Evolutionary conservation across 176 grass and related monocot species (phyloP).

Genomic region (Zoysia japonica): DNA sequence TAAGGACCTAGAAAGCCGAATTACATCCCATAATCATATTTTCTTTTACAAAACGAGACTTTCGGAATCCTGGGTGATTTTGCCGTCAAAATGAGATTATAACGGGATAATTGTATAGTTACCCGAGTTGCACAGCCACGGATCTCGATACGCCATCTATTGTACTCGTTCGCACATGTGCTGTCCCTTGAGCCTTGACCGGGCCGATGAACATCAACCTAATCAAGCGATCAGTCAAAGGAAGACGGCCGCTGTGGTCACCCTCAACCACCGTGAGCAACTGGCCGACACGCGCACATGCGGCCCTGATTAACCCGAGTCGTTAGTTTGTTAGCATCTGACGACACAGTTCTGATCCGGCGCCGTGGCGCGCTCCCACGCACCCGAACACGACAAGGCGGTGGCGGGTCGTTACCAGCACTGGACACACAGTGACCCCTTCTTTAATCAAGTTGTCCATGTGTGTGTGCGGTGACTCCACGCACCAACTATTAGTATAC

Average conservation of each 20-base stretch:
- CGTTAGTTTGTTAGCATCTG: conserved; percentile 28
- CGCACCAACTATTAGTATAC: background rate
- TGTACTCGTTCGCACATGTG: background rate
- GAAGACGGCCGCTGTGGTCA: background rate
- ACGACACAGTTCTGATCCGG: background rate
- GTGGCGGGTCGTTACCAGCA: conserved; percentile 6
- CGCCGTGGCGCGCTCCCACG: background rate
- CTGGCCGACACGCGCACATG: conserved; percentile 39
- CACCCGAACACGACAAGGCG: background rate
- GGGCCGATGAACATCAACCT: background rate
- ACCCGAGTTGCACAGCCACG: background rate
- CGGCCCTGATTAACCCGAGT: background rate
- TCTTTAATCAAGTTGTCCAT: conserved; percentile 1
- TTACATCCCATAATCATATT: no score
- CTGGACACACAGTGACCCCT: background rate
- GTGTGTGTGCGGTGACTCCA: no score
- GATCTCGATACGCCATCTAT: background rate
- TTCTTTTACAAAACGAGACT: no score
- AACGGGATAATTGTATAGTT: no score
- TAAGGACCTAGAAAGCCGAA: no score
- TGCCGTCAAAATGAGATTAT: no score
- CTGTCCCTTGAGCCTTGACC: conserved; percentile 22
- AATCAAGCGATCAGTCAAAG: conserved; percentile 1
- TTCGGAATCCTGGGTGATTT: no score
- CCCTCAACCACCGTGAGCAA: background rate